Evolutionary conservation across 2,329 filamentous ascomycete genomes (phyloP).

Genomic region (Neopestalotiopsis sp.): DNA sequence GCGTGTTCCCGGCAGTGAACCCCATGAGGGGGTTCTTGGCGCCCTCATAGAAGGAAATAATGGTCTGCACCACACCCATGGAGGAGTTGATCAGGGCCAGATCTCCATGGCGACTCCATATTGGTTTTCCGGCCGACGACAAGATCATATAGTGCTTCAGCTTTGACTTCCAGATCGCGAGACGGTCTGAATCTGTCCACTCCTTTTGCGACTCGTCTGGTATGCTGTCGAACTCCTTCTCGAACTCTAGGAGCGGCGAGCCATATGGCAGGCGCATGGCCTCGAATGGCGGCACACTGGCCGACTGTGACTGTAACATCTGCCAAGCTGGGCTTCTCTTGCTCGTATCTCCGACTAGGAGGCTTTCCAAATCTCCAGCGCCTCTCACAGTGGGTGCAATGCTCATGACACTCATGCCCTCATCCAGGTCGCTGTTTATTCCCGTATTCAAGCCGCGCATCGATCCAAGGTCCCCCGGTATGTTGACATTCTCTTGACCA

Average conservation of each 20-base stretch:
- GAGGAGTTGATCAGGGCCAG: conserved; percentile 89
- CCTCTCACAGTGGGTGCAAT: conserved; percentile 67
- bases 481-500: conserved; percentile 39
- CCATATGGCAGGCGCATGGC: conserved; percentile 45
- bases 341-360: conserved; percentile 75
- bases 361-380: conserved; percentile 78
- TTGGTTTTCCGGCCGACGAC: conserved; percentile 94
- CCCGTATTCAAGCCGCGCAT: conserved; percentile 33
- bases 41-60: conserved; percentile 94
- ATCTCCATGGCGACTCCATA: conserved; percentile 95
- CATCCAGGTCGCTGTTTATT: conserved; percentile 57
- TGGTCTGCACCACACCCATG: conserved; percentile 94
- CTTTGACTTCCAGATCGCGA: conserved; percentile 86
- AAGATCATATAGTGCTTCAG: conserved; percentile 97
- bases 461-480: conserved; percentile 26
- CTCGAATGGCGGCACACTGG: conserved; percentile 67
- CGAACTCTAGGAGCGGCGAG: conserved; percentile 70
- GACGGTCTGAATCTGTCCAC: conserved; percentile 60
- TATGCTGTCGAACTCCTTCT: conserved; percentile 78
- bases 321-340: conserved; percentile 73
- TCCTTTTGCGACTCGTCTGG: conserved; percentile 56
- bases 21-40: conserved; percentile 77
- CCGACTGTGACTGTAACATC: conserved; percentile 67
- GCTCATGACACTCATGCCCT: conserved; percentile 71
- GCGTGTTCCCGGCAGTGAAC: conserved; percentile 85